Conservation (phyloP, 2,329 filamentous ascomycete species). For the Ophiostoma novo-ulmi region DNA sequence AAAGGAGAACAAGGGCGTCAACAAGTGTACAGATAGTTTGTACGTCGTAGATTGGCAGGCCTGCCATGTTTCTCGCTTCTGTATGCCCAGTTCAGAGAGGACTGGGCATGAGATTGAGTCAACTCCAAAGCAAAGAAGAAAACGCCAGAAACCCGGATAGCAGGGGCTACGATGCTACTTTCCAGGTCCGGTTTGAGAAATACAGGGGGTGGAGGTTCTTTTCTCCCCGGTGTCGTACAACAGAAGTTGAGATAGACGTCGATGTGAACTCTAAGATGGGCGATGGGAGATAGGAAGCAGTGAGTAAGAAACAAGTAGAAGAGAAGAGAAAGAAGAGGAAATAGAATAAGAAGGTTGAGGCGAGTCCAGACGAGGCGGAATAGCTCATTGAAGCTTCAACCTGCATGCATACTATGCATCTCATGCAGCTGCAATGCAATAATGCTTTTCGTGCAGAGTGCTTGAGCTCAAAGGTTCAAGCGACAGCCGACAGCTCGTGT, state of each 20-base stretch:
- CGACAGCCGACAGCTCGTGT: not conserved
- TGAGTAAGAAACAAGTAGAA: not conserved
- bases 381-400: not conserved
- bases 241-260: not conserved
- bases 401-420: not conserved
- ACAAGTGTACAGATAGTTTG: not conserved
- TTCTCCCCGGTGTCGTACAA: conserved; percentile 9
- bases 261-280: not conserved
- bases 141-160: not conserved
- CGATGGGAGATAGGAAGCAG: not conserved
- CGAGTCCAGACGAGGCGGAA: not conserved
- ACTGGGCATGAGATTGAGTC: not conserved
- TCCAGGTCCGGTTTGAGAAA: not conserved
- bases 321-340: not conserved
- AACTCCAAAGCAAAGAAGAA: not conserved
- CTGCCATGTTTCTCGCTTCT: conserved; percentile 15
- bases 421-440: not conserved
- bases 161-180: not conserved
- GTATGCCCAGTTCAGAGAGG: not conserved
- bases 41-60: not conserved
- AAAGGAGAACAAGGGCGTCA: not conserved
- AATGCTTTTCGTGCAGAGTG: not conserved
- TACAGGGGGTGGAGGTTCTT: not conserved
- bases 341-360: not conserved
- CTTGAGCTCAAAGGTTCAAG: not conserved